Evolutionary conservation across 805 yeast species (phyloP).

Genomic region (Torulaspora delbrueckii): DNA sequence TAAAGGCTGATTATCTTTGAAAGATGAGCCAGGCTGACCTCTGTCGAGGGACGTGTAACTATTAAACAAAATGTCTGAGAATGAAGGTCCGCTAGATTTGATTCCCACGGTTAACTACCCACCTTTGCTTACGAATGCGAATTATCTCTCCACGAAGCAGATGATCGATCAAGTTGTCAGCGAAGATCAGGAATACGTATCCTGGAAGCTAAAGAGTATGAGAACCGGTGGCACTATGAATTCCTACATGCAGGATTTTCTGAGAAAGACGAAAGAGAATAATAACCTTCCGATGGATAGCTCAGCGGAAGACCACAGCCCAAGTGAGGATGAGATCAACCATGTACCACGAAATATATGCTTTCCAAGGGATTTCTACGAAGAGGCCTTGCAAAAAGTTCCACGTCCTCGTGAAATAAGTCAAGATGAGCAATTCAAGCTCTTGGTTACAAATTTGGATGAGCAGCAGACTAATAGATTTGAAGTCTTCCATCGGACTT

Average conservation of each 20-base stretch:
- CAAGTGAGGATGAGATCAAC: neutral
- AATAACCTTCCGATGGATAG: neutral
- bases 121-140: slow-evolving; percentile 27
- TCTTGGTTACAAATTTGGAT: slow-evolving; percentile 68
- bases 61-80: slow-evolving; percentile 20
- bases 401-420: slow-evolving; percentile 34
- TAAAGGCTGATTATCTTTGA: neutral
- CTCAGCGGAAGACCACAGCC: neutral
- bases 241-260: slow-evolving; percentile 12
- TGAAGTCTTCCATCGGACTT: slow-evolving; percentile 79
- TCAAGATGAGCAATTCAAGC: slow-evolving; percentile 53
- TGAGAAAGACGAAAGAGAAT: neutral
- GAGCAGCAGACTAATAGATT: slow-evolving; percentile 82
- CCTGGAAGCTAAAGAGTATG: slow-evolving; percentile 30
- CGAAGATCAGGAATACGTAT: slow-evolving; percentile 35
- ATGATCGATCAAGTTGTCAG: slow-evolving; percentile 33
- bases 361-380: slow-evolving; percentile 29
- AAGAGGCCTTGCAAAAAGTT: slow-evolving; percentile 9
- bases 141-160: slow-evolving; percentile 30
- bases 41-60: too few relatives aligned
- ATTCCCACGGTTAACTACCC: slow-evolving; percentile 31
- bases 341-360: slow-evolving; percentile 14
- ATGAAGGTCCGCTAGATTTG: slow-evolving; percentile 32
- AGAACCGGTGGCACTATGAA: slow-evolving; percentile 35
- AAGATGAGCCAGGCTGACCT: neutral